A percentile compares a stretch with the other conserved stretches of the same genome.
Conservation (phyloP, 139 green algal species). For the Tetraselmis striata region DNA sequence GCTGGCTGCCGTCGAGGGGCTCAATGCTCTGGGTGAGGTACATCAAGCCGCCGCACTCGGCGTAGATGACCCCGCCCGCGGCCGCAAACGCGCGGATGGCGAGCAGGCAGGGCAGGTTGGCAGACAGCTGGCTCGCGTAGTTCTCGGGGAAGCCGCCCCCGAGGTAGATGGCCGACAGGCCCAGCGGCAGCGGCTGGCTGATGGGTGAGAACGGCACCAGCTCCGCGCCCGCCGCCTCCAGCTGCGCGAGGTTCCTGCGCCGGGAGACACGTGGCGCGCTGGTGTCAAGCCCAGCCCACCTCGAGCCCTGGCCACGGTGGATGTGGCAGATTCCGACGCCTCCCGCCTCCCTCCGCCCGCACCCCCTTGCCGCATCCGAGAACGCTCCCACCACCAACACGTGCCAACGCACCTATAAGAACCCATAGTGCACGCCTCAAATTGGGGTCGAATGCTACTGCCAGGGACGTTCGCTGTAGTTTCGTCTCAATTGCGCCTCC, state of each 20-base stretch:
- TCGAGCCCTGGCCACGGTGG: too few relatives aligned
- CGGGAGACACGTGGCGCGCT: too few relatives aligned
- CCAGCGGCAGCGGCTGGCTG: constrained; percentile 63
- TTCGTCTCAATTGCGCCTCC: too few relatives aligned
- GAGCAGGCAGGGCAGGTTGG: constrained; percentile 53
- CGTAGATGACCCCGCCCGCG: constrained; percentile 81
- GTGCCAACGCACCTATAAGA: too few relatives aligned
- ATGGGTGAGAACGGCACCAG: constrained; percentile 87
- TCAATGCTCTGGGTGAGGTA: constrained; percentile 70
- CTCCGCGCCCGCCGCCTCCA: constrained; percentile 61
- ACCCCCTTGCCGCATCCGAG: too few relatives aligned
- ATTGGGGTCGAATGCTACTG: too few relatives aligned
- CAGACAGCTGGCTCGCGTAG: constrained; percentile 56
- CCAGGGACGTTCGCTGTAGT: too few relatives aligned
- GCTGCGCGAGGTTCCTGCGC: constrained; percentile 33
- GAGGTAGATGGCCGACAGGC: constrained; percentile 74
- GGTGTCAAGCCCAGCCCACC: too few relatives aligned
- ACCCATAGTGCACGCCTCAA: too few relatives aligned
- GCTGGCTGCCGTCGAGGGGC: constrained; percentile 16
- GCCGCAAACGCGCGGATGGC: constrained; percentile 69
- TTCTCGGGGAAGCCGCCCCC: constrained; percentile 72
- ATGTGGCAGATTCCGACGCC: too few relatives aligned
- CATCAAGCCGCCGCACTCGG: constrained; percentile 81
- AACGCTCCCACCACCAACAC: too few relatives aligned
- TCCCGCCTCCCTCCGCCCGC: too few relatives aligned